Base-by-base conservation (phyloP, 2,329 filamentous ascomycete genomes). In the Pseudogymnoascus sp. region DNA sequence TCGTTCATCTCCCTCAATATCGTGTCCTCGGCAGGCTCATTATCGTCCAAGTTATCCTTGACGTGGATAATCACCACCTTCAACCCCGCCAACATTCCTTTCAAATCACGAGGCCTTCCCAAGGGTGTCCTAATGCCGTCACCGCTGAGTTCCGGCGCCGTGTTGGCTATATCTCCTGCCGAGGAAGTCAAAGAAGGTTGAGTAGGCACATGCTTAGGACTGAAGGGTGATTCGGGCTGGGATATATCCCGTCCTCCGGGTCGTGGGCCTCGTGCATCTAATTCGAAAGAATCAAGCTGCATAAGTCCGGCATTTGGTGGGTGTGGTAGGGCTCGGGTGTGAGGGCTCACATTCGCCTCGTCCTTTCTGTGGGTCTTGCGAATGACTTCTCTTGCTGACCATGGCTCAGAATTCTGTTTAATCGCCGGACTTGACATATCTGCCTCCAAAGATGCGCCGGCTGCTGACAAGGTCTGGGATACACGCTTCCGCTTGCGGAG, bases 51-150 rank as follows among this genome's bases (percentile, higher is more conserved):
- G 21, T 83, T 88, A 67, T 97, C 93, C 73, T 99, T 99, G 70
- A 97, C 84, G 72, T 99, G 94, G 38, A 97, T 97, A 62, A 97
- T 85, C 59, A 97, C 86, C 1, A 99, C 79, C 66, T 86, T 89
- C 29, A 97, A 72, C 0, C 91, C 92, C 61, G 80, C 78, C 4
- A 99, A 78, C 6, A 62, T 63, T 12, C 43, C 37, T 12, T 43
- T 39, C 11, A 61, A 59, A n/a, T 33, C 10, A 33, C 61, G 61
- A 21, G 62, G 59, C 7, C 38, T 60, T 38, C 62, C 39, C 7
- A 33, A 29, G 4, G 11, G 49, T 4, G n/a, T 19, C 29, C 19
- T 55, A n/a, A 7, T 19, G 29, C 29, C 16, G 7, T 55, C 29
- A 7, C 49, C 49, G 16, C 49, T 35, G 33, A 55, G 49, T 55